A percentile compares a stretch with the other conserved stretches of the same genome.
Conservation (phyloP, 2,329 filamentous ascomycete genomes). For the Fusarium sp. region DNA sequence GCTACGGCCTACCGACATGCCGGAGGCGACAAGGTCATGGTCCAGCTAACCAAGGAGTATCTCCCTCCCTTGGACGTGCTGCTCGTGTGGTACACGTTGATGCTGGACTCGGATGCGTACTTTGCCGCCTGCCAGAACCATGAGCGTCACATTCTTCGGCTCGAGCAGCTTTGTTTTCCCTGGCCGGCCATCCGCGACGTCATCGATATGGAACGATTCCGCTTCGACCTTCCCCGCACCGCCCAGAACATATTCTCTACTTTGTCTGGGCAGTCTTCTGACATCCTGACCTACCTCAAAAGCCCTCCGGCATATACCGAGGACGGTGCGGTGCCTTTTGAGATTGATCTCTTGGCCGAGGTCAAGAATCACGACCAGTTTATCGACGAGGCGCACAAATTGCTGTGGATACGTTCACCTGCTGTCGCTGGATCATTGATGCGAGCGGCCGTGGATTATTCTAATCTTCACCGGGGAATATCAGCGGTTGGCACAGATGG, state of each 20-base stretch:
- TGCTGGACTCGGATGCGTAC: conserved; percentile 17
- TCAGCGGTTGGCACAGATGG: not conserved
- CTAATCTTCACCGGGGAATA: conserved; percentile 10
- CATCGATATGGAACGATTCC: conserved; percentile 31
- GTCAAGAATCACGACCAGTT: conserved; percentile 19
- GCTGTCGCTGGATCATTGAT: conserved; percentile 16
- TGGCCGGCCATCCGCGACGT: conserved; percentile 35
- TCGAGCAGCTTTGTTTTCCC: conserved; percentile 33
- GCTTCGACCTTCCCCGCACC: conserved; percentile 10
- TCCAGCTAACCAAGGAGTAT: conserved; percentile 31
- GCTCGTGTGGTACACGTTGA: conserved; percentile 33
- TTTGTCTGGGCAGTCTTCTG: conserved; percentile 22
- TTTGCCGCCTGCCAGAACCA: conserved; percentile 19
- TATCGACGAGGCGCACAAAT: conserved; percentile 18
- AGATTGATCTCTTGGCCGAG: conserved; percentile 22
- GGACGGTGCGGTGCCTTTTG: not conserved
- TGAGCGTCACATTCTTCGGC: not conserved
- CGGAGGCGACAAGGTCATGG: conserved; percentile 19
- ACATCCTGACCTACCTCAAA: conserved; percentile 31
- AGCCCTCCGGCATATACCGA: conserved; percentile 29
- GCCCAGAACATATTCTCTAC: conserved; percentile 34
- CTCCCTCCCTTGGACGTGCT: conserved; percentile 31
- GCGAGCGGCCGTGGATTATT: conserved; percentile 18
- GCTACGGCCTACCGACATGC: conserved; percentile 24
- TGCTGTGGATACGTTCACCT: conserved; percentile 32